These are phyloP conservation scores for Xylaria arbuscula DNA, from an alignment of 2,329 filamentous ascomycete species.

Conservation along the genomic window DNA sequence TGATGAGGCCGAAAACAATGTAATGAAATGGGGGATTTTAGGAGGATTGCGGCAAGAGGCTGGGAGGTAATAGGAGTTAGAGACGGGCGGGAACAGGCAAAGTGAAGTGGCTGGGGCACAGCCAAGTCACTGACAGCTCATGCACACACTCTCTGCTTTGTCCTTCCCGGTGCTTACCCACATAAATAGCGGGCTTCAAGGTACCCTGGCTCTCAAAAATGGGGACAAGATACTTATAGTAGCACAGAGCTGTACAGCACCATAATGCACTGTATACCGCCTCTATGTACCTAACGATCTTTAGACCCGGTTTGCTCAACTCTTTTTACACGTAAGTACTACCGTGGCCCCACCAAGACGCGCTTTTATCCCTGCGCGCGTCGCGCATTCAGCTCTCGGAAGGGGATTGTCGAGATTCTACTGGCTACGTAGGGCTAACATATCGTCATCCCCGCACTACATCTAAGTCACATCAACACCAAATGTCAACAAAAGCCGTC, in stretches of 20 bases:
- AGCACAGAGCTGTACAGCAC: neutral
- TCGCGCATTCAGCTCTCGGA: conserved; percentile 31
- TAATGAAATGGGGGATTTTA: conserved; percentile 34
- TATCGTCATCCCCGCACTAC: conserved; percentile 43
- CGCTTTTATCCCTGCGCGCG: conserved; percentile 42
- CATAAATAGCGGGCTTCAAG: neutral
- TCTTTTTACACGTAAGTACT: conserved; percentile 6
- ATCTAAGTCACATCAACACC: conserved; percentile 22
- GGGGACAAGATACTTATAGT: neutral
- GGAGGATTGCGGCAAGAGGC: conserved; percentile 32
- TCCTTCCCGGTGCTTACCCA: conserved; percentile 3
- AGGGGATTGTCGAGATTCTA: conserved; percentile 40
- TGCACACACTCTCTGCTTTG: conserved; percentile 20
- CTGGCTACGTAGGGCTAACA: conserved; percentile 42
- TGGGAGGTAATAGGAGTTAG: conserved; percentile 31
- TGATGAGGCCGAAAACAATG: conserved; percentile 31
- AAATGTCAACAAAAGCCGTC: conserved; percentile 25
- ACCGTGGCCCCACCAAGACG: conserved; percentile 34
- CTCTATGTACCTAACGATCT: neutral
- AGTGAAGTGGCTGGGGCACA: conserved; percentile 42
- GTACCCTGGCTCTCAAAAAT: neutral
- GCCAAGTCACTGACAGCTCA: conserved; percentile 40
- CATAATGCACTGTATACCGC: neutral
- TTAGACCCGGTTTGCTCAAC: neutral
- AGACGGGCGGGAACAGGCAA: conserved; percentile 36